Percentiles rank a stretch among this genome's conserved stretches.
phyloP scores from a whole-genome alignment of 768 basidiomycete species.

The Mrakia frigida region DNA sequence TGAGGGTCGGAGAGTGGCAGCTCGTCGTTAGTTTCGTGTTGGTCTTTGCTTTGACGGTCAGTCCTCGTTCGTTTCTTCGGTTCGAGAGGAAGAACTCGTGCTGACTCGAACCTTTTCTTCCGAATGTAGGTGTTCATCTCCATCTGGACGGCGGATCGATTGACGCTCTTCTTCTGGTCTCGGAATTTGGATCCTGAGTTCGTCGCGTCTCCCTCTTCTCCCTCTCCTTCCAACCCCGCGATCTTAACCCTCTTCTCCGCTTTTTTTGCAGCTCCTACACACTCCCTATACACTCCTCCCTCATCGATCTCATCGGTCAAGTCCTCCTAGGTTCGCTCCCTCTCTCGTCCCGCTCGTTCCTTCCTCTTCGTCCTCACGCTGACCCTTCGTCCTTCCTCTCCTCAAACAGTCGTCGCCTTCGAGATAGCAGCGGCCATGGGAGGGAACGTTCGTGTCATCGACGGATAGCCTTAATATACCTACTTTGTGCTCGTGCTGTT shows the following conservation, averaged over 20 bases:
- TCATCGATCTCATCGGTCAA: constrained; percentile 81
- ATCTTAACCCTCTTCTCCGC: neutral
- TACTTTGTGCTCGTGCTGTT: no score
- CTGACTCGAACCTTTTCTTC: neutral
- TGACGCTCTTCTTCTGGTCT: constrained; percentile 75
- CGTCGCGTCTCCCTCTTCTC: constrained; percentile 30
- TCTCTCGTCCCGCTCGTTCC: neutral
- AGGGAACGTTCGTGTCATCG: constrained; percentile 14
- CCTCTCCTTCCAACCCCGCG: neutral
- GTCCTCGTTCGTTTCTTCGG: constrained; percentile 34
- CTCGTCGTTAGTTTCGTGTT: constrained; percentile 64
- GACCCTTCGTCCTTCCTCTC: neutral
- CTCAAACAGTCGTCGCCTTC: constrained; percentile 15
- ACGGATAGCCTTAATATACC: neutral
- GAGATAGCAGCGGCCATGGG: constrained; percentile 14
- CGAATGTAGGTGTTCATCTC: constrained; percentile 60
- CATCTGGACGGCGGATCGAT: constrained; percentile 57
- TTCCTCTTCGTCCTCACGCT: neutral
- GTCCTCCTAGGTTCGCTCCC: constrained; percentile 53
- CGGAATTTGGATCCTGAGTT: constrained; percentile 72
- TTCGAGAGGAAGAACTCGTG: neutral
- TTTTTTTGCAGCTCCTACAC: constrained; percentile 60
- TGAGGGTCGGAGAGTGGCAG: constrained; percentile 56
- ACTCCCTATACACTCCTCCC: constrained; percentile 81
- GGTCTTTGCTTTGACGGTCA: constrained; percentile 75